Conservation (phyloP, 306 rosid species). For the Gastrolobium villosum region DNA sequence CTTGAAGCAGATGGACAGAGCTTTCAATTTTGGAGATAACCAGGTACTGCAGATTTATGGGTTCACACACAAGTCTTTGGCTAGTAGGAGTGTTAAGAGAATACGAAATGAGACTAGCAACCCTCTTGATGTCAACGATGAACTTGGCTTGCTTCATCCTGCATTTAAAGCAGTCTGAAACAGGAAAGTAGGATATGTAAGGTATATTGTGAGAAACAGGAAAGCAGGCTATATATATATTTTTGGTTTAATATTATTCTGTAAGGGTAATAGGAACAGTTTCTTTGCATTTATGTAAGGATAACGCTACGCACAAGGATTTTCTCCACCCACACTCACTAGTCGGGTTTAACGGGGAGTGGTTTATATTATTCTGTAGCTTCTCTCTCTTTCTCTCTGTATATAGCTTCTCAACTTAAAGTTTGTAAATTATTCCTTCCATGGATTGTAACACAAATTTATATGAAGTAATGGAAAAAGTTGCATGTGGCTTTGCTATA, state of each 20-base stretch:
- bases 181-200: constrained; percentile 14
- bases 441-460: constrained; percentile 6
- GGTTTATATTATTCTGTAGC: constrained; percentile 18
- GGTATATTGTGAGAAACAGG: constrained; percentile 13
- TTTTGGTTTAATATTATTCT: constrained; percentile 21
- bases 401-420: constrained; percentile 34
- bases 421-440: constrained; percentile 26
- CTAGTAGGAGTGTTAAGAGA: constrained; percentile 74
- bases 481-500: constrained; percentile 23
- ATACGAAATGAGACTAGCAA: constrained; percentile 72
- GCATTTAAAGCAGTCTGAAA: constrained; percentile 63
- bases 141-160: constrained; percentile 87
- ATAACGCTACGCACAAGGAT: no score
- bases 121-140: constrained; percentile 77
- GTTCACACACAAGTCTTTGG: constrained; percentile 73
- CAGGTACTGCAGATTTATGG: constrained; percentile 91
- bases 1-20: constrained; percentile 90
- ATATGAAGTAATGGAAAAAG: constrained; percentile 5
- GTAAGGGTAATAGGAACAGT: not conserved
- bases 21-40: constrained; percentile 87
- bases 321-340: no score
- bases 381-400: constrained; percentile 1
- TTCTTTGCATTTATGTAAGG: no score
- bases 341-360: no score
- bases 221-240: constrained; percentile 8